A percentile compares a stretch with the other conserved stretches of the same genome.
These are phyloP conservation scores for Arctium minus DNA, from an alignment of 129 eudicot genomes.

Conservation along the genomic window DNA sequence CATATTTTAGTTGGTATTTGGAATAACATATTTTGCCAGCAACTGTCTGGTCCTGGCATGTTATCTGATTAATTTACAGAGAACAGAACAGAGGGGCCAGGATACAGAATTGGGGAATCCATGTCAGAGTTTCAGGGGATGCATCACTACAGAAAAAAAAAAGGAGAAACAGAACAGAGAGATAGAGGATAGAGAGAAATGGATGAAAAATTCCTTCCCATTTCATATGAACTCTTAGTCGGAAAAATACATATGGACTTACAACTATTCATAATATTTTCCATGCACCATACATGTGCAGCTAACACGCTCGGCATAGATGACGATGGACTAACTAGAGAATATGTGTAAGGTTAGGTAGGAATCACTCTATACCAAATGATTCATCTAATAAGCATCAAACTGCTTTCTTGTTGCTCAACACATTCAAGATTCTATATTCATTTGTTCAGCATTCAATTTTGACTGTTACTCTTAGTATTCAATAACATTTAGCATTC, in stretches of 20 bases:
- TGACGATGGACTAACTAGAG: not conserved
- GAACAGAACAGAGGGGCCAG: not conserved
- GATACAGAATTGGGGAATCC: not conserved
- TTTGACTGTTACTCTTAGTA: not conserved
- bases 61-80: not conserved
- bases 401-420: not conserved
- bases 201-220: not conserved
- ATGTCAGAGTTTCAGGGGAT: not conserved
- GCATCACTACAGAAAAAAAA: not conserved
- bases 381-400: not conserved
- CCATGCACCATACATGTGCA: not conserved
- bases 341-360: not conserved
- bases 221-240: not conserved
- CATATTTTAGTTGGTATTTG: too few species aligned
- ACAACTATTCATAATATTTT: not conserved
- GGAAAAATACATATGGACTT: not conserved
- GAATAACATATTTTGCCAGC: not conserved
- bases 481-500: not conserved
- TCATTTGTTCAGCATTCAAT: not conserved
- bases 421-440: not conserved
- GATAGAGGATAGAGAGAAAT: not conserved
- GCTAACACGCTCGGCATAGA: not conserved
- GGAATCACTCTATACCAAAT: not conserved
- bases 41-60: too few species aligned
- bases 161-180: too few species aligned